A percentile compares a stretch with the other conserved stretches of the same genome.
These are phyloP conservation scores for Aspergillus nomiae DNA, from an alignment of 2,329 filamentous ascomycete genomes.

Conservation along the genomic window DNA sequence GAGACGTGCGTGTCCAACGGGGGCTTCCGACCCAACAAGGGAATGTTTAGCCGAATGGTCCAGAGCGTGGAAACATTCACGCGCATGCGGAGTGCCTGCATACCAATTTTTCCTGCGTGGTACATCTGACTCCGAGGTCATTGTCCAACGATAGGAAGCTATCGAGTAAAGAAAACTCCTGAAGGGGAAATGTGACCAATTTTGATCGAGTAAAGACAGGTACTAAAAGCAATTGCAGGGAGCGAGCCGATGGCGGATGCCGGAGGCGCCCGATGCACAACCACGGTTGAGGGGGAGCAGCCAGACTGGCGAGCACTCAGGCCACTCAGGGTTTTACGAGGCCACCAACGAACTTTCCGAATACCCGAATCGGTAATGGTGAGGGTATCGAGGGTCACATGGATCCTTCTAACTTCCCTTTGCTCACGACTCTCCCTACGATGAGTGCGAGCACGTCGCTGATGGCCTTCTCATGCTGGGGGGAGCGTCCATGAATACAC, in stretches of 20 bases:
- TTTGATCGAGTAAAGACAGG: constrained; percentile 32
- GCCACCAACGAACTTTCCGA: not conserved
- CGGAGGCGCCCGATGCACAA: constrained; percentile 32
- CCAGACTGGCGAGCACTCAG: not conserved
- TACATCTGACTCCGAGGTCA: not conserved
- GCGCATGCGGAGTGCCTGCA: not conserved
- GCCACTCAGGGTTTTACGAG: constrained; percentile 3
- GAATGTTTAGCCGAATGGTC: constrained; percentile 2
- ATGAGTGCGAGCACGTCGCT: not conserved
- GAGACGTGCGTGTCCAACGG: not conserved
- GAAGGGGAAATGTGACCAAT: constrained; percentile 25
- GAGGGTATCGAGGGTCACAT: constrained; percentile 23
- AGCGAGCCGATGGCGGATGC: constrained; percentile 21
- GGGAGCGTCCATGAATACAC: not conserved
- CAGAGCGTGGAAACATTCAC: not conserved
- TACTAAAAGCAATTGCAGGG: constrained; percentile 9
- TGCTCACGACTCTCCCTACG: not conserved
- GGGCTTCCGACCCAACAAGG: not conserved
- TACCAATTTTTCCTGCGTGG: not conserved
- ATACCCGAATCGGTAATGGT: constrained; percentile 23
- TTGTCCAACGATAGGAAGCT: not conserved
- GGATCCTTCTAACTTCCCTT: not conserved
- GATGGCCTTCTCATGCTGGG: not conserved
- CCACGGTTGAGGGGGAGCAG: constrained; percentile 16
- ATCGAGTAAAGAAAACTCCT: constrained; percentile 23